Evolutionary conservation across 495 filamentous ascomycete species (phyloP), one percentile per base, ranked within the genome.

Genomic region (Hypoxylon perforatum): DNA sequence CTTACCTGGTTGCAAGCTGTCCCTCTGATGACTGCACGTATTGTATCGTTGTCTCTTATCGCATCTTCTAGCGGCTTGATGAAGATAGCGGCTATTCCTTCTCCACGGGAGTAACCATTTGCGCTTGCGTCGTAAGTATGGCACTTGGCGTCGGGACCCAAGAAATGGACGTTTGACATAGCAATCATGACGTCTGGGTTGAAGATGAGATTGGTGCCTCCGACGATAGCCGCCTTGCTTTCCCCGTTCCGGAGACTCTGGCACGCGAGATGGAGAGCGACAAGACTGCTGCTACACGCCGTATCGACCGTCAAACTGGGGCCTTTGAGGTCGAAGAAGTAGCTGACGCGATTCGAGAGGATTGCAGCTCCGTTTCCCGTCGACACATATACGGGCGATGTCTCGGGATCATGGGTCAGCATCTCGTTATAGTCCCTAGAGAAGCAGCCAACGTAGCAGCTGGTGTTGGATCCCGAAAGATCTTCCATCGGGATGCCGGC

Each of bases 261-360:
- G 72, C 91, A 92, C 21, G 90, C 90, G 18, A 90, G 75, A 60
- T 92, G 74, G 2, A 78, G 41, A 1, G 75, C 76, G 7, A 75
- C 64, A 25, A 77, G 49, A 35, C 87, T 89, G 15, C 87, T 90
- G 11, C 90, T 92, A 70, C 91, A 93, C 21, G 91, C 92, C 1
- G 92, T 94, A 72, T 95, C 92, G 15, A 92, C 81, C 41, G 88
- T 92, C 69, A 90, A 88, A 56, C 88, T 76, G 0, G 78, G 76
- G 0, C 85, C 82, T 36, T 80, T 73, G 61, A 82, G 77, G 56
- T 83, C 79, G 61, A 83, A 84, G 53, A 80, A 82, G 41, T 84
- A 80, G 80, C 19, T 42, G 30, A 44, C 49, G 44, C 33, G 35
- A 15, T 28, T 35, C 33, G 4, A 22, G 15, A 38, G 11, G 12